Evolutionary conservation across 169 alveolate species (phyloP), one percentile per base, ranked within the genome.

Genomic region (Pseudocohnilembus persalinus): DNA sequence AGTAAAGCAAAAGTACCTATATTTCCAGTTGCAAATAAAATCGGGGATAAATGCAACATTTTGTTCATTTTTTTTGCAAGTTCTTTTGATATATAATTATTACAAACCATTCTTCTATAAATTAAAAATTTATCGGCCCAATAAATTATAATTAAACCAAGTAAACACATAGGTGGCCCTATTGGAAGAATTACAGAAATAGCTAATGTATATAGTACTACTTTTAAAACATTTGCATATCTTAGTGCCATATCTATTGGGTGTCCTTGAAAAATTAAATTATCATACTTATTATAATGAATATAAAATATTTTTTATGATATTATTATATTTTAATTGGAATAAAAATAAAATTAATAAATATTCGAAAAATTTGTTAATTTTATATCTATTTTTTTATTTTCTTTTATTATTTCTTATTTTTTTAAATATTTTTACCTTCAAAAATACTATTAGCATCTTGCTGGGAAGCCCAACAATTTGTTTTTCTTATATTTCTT

Each of bases 211-310:
- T 84, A 76, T 31, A 89, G 29, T 27, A 92, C 81, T 20, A 89
- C 29, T 33, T 89, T 89, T 27, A 83, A 34, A 0, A 88, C 87
- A 73, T 92, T 89, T 16, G 93, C 82, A 80, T 81, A 84, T 81
- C 91, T 85, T 76, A 88, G 77, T 0, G 95, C 95, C 93, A 91
- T 88, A 83, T 91, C 95, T 24, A 88, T 73, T 1, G 91, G 89
- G 29, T 84, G 90, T 15, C 89, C 91, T 75, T 91, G 91, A 80
- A 76, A 91, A n/a, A n/a, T n/a, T n/a, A n/a, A n/a, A n/a, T n/a
- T n/a, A n/a, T n/a, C n/a, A n/a, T n/a, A n/a, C n/a, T n/a, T n/a
- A n/a, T n/a, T n/a, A n/a, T n/a, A n/a, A n/a, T n/a, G n/a, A n/a
- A n/a, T n/a, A n/a, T n/a, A n/a, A n/a, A n/a, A n/a, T n/a, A n/a